Evolutionary conservation across 2,329 filamentous ascomycete species (phyloP), one percentile per base, ranked within the genome.

Genomic region (Celoporthe dispersa): DNA sequence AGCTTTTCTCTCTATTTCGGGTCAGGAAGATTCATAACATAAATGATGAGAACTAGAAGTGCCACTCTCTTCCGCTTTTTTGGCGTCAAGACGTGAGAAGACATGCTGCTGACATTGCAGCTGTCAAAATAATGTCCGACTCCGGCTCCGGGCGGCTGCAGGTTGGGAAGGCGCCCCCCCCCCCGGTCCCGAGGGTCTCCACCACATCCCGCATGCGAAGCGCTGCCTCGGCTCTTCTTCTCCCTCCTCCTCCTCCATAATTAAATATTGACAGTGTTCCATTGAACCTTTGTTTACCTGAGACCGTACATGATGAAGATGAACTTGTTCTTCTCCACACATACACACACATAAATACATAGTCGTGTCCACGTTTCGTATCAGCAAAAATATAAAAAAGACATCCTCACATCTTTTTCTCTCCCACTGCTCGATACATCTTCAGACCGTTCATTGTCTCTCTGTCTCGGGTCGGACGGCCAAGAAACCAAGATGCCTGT

Each of bases 401-500:
- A n/a, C 44, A n/a, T 48, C 44, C 44, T 48, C 44, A n/a, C 44
- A 7, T 22, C 44, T n/a, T n/a, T 48, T 11, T 2, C 6, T 7
- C 22, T 16, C 11, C 22, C n/a, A 28, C 19, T 25, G 57, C 12
- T 35, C 22, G 37, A 39, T 5, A 12, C 37, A 39, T 39, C n/a
- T n/a, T 39, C 6, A 5, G 12, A 39, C 9, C 37, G 35, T 35
- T 35, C 4, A 39, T 39, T 11, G 2, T 39, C 12, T 5, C 9
- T 37, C 35, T 9, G 5, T 9, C 35, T 5, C 4, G 35, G 9
- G 35, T 37, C 35, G 9, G 5, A 37, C n/a, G 35, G 35, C 5
- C 35, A 37, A 9, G 35, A 37, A 37, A 5, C 25, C 74, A 78
- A 48, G 2, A 88, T 88, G 86, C 83, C 86, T 68, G 80, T 82